Base-by-base conservation (phyloP, 257 asterid species). In the Nicotiana paniculata region DNA sequence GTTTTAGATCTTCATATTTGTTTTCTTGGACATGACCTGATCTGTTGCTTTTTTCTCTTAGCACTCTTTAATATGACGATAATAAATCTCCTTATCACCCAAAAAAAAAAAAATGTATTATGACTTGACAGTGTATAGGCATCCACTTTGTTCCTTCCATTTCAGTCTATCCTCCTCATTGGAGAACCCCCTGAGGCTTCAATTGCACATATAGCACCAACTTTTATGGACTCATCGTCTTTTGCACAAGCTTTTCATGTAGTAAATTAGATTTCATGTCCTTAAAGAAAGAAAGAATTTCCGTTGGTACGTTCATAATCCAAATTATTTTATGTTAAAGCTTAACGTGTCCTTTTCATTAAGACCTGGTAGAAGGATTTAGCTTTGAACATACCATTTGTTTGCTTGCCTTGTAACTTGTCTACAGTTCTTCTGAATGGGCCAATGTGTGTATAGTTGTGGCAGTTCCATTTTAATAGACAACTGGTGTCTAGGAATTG, bases 131-230 rank as follows among this genome's bases (percentile, higher is more conserved):
- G 55, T 69, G 55, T 69, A 69, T n/a, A 69, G 55, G 17, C 5
- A 15, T 69, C 57, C 57, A 69, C 77, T 69, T 69, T 69, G 55
- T 69, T 69, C 77, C 57, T n/a, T 69, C 18, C 77, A 17, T 69
- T 69, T 69, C 77, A 37, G 77, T 69, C 11, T 69, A n/a, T 69
- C 43, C 57, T 69, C 21, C 53, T 69, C 77, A 69, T 69, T 69
- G 11, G 55, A 39, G 33, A 39, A 30, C 46, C 57, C 57, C 55
- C 5, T 37, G 77, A 69, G 55, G 32, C 57, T 39, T 26, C 43
- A 69, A 37, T 37, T 69, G 57, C 57, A 69, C 77, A n/a, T 69
- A 48, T 21, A 21, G 18, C 33, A n/a, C 57, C 77, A 69, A 37
- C 55, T 69, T 69, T 9, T 18, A 37, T 37, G 54, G 77, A 37